A percentile compares a stretch with the other conserved stretches of the same genome.
phyloP scores from a whole-genome alignment of 2,329 filamentous ascomycete species.

The Ophidiomyces ophidiicola region DNA sequence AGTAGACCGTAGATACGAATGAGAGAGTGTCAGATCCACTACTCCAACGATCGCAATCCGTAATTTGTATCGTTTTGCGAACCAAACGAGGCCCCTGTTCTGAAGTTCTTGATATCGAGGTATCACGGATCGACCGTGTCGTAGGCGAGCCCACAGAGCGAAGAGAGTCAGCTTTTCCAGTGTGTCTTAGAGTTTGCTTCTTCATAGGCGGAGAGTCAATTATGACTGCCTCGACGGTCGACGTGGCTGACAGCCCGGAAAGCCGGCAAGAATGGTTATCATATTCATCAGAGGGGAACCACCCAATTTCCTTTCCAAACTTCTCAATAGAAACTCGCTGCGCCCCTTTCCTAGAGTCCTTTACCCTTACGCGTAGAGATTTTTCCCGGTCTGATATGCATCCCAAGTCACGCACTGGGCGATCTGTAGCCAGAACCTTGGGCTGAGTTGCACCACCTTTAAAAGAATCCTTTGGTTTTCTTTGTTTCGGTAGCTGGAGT shows the following conservation, averaged over 20 bases:
- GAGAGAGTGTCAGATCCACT: slow-evolving; percentile 32
- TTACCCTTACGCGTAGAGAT: slow-evolving; percentile 5
- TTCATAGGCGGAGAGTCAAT: slow-evolving; percentile 39
- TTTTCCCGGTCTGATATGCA: neutral
- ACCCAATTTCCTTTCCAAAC: slow-evolving; percentile 40
- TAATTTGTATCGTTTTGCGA: slow-evolving; percentile 41
- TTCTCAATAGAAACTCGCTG: slow-evolving; percentile 33
- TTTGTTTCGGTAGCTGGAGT: slow-evolving; percentile 2
- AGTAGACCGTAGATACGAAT: slow-evolving; percentile 17
- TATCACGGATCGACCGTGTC: slow-evolving; percentile 35
- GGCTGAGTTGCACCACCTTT: neutral
- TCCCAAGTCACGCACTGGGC: neutral
- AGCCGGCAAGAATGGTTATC: slow-evolving; percentile 30
- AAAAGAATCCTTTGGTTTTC: slow-evolving; percentile 8
- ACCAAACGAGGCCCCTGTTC: slow-evolving; percentile 37
- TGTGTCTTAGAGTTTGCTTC: slow-evolving; percentile 40
- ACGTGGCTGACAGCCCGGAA: slow-evolving; percentile 42
- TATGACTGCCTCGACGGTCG: slow-evolving; percentile 46
- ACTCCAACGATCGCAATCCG: slow-evolving; percentile 36
- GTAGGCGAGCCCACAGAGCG: slow-evolving; percentile 37
- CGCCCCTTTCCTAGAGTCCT: neutral
- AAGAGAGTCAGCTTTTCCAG: slow-evolving; percentile 42
- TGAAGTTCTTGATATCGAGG: slow-evolving; percentile 32
- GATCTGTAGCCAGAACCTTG: neutral
- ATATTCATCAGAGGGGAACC: slow-evolving; percentile 31